A percentile compares a stretch with the other conserved stretches of the same genome.
Evolutionary conservation across 768 basidiomycete genomes (phyloP).

Genomic region (Austroboletus eburneus): DNA sequence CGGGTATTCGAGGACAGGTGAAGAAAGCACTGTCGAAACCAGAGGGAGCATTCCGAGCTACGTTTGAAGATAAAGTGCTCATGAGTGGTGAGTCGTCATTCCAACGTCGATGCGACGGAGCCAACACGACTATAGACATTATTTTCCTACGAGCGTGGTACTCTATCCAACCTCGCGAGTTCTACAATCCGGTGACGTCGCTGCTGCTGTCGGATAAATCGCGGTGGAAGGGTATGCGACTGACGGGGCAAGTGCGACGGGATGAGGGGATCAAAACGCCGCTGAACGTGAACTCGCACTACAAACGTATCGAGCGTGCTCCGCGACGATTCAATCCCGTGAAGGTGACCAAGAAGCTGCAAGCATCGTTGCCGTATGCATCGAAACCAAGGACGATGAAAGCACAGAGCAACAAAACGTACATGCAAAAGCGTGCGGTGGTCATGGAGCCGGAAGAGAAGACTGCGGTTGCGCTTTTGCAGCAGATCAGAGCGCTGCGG

Average conservation of each 20-base stretch:
- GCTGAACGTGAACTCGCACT: constrained; percentile 75
- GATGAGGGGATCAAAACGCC: constrained; percentile 85
- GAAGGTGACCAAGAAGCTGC: constrained; percentile 84
- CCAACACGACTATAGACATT: constrained; percentile 56
- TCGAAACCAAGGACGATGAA: constrained; percentile 86
- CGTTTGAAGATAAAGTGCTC: constrained; percentile 96
- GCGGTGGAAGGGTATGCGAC: constrained; percentile 91
- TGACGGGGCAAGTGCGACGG: constrained; percentile 89
- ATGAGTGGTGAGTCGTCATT: constrained; percentile 75
- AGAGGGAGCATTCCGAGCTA: constrained; percentile 92
- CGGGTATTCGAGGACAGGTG: constrained; percentile 92
- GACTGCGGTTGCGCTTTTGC: constrained; percentile 83
- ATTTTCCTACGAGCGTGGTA: constrained; percentile 97
- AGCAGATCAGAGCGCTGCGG: constrained; percentile 88
- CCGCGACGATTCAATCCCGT: constrained; percentile 89
- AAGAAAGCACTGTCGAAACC: constrained; percentile 96
- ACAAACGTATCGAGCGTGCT: constrained; percentile 77
- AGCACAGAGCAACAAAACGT: constrained; percentile 71
- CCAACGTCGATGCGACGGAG: background rate
- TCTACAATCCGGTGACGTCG: constrained; percentile 95
- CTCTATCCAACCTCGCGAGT: constrained; percentile 89
- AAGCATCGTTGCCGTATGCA: constrained; percentile 85
- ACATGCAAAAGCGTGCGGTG: constrained; percentile 91
- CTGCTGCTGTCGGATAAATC: constrained; percentile 78
- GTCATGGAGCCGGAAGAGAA: constrained; percentile 95